phyloP scores from a whole-genome alignment of 805 yeast species.

The Jamesozyma piceae region DNA sequence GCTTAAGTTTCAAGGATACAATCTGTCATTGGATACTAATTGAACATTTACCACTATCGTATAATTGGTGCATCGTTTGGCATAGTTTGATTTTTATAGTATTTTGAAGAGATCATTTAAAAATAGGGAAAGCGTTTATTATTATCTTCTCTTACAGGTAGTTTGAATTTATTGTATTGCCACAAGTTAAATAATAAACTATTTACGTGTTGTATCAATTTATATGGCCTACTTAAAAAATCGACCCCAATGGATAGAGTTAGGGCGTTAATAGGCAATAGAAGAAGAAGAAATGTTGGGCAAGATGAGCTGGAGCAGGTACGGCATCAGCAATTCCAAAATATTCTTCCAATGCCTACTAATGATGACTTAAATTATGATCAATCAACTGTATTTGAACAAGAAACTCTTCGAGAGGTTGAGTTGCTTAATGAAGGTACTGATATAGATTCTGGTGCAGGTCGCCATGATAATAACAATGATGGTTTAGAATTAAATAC shows the following conservation, averaged over 20 bases:
- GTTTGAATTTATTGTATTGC: too few relatives aligned
- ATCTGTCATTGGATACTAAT: background rate
- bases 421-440: too few relatives aligned
- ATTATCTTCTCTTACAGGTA: too few relatives aligned
- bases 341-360: background rate
- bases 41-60: background rate
- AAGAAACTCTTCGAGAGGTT: background rate
- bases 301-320: background rate
- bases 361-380: background rate
- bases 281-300: background rate
- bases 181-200: too few relatives aligned
- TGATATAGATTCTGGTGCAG: background rate
- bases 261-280: conserved; percentile 7
- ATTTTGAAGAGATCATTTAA: background rate
- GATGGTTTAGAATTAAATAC: background rate
- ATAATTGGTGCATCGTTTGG: background rate
- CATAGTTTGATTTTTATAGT: background rate
- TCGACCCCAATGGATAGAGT: conserved; percentile 14
- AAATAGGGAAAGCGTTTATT: too few relatives aligned
- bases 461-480: background rate
- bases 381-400: background rate
- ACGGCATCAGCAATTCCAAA: background rate
- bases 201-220: too few relatives aligned
- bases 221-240: too few relatives aligned
- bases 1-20: background rate